A percentile compares a stretch with the other conserved stretches of the same genome.
Conservation (phyloP, 179 eudicot genomes). For the Drosera spatulata region DNA sequence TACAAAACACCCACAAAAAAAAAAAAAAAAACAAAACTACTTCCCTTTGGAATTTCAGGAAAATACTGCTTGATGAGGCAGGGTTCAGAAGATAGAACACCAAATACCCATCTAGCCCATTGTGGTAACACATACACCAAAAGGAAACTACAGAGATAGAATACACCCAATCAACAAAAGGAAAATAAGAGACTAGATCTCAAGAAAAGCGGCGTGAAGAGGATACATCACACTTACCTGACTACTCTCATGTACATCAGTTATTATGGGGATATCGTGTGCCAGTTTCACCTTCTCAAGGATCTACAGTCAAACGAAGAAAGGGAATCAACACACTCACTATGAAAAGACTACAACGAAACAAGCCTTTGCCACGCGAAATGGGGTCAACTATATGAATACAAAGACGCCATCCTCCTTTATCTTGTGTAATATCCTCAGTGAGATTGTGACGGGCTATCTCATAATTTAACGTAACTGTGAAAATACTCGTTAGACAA, state of each 20-base stretch:
- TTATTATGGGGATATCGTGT: slow-evolving; percentile 80
- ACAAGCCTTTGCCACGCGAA: neutral
- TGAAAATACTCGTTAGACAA: too few species aligned
- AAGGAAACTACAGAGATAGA: too few species aligned
- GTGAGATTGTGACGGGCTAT: too few species aligned
- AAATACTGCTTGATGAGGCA: neutral
- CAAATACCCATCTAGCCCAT: too few species aligned
- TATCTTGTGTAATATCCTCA: too few species aligned
- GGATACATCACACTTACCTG: slow-evolving; percentile 28
- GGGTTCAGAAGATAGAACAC: too few species aligned
- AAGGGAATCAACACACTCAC: neutral
- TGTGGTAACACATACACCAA: too few species aligned
- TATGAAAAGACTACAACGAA: neutral
- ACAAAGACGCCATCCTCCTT: too few species aligned
- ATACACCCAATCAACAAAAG: too few species aligned
- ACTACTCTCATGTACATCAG: slow-evolving; percentile 79
- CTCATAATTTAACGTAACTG: too few species aligned
- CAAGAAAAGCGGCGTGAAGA: neutral
- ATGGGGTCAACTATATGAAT: too few species aligned
- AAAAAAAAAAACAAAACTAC: neutral
- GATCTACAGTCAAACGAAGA: slow-evolving; percentile 33
- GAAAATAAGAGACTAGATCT: neutral
- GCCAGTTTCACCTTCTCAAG: slow-evolving; percentile 89
- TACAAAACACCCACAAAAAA: too few species aligned
- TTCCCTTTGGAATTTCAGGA: neutral